Conservation (phyloP, 2,329 filamentous ascomycete species). For the Kalmusia sp. region DNA sequence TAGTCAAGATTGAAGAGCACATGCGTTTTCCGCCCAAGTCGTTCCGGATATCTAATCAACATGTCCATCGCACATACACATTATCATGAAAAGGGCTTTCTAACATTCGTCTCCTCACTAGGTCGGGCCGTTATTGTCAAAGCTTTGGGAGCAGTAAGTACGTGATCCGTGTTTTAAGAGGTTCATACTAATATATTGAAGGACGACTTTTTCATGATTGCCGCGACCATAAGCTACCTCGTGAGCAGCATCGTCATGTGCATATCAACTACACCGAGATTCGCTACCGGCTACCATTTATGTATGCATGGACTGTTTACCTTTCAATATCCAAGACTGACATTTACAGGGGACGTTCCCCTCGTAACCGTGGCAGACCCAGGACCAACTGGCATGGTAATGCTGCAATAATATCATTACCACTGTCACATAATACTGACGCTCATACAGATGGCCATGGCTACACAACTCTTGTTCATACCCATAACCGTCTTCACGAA, state of each 20-base stretch:
- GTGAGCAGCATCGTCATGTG: constrained; percentile 20
- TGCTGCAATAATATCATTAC: background rate
- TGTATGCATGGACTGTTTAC: constrained; percentile 9
- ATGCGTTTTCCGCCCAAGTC: too few relatives aligned
- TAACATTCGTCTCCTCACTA: background rate
- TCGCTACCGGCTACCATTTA: constrained; percentile 23
- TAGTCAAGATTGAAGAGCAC: too few relatives aligned
- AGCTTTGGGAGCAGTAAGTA: constrained; percentile 14
- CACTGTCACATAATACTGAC: background rate
- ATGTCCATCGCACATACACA: too few relatives aligned
- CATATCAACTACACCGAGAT: constrained; percentile 11
- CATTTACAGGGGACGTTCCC: constrained; percentile 10
- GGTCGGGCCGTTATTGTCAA: constrained; percentile 8
- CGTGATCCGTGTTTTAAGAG: background rate
- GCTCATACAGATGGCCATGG: constrained; percentile 13
- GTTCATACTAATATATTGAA: background rate
- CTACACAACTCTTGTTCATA: constrained; percentile 17
- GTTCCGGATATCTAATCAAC: too few relatives aligned
- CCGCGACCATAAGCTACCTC: constrained; percentile 16
- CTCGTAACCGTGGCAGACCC: constrained; percentile 1
- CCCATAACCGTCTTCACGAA: constrained; percentile 21
- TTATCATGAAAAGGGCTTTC: too few relatives aligned
- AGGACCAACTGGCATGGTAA: constrained; percentile 2
- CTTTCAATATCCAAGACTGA: background rate
- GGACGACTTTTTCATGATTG: constrained; percentile 26